A percentile compares a stretch with the other conserved stretches of the same genome.
Conservation (phyloP, 371 early-diverging fungal genomes). For the Zychaea mexicana region DNA sequence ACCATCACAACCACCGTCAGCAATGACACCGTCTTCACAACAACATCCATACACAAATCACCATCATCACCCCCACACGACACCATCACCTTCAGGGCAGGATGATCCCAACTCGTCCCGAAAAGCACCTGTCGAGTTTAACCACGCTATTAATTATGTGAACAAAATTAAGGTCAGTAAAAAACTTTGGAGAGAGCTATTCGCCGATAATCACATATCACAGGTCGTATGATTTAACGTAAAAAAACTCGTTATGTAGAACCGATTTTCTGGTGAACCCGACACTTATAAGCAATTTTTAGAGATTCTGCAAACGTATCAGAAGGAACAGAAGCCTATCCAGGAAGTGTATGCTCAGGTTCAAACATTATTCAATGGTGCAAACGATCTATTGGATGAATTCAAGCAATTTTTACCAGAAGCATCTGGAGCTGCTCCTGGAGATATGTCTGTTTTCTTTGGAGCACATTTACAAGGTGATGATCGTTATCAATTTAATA, state of each 20-base stretch:
- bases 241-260: slow-evolving; percentile 39
- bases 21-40: neutral
- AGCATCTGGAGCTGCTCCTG: slow-evolving; percentile 17
- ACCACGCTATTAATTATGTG: slow-evolving; percentile 97
- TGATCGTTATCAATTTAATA: too few species aligned
- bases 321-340: slow-evolving; percentile 87
- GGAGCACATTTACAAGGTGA: slow-evolving; percentile 6
- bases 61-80: neutral
- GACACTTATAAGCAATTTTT: slow-evolving; percentile 93
- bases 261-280: slow-evolving; percentile 82
- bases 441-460: slow-evolving; percentile 17
- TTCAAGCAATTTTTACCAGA: slow-evolving; percentile 95
- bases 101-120: slow-evolving; percentile 18
- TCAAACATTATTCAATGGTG: slow-evolving; percentile 74
- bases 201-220: too few species aligned
- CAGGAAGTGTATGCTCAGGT: slow-evolving; percentile 89
- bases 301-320: slow-evolving; percentile 92
- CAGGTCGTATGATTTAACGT: too few species aligned
- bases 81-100: slow-evolving; percentile 12
- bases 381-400: slow-evolving; percentile 88
- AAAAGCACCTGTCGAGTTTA: slow-evolving; percentile 84
- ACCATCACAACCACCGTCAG: slow-evolving; percentile 5
- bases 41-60: neutral
- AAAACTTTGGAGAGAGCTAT: neutral
- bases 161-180: slow-evolving; percentile 88